These are phyloP conservation scores for Paramecium primaurelia DNA, from an alignment of 73 alveolate species.

Conservation along the genomic window DNA sequence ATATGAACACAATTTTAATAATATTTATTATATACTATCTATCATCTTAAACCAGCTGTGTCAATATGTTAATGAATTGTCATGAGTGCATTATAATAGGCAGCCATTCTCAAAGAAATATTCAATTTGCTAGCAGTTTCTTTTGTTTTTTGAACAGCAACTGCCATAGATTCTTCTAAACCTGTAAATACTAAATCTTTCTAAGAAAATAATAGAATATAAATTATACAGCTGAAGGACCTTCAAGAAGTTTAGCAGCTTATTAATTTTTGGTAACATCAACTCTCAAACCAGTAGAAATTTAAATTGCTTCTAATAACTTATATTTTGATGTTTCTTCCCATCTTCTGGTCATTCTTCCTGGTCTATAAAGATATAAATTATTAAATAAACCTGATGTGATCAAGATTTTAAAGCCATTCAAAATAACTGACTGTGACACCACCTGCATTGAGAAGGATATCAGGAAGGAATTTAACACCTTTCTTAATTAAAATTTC, in stretches of 20 bases:
- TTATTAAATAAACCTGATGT: constrained; percentile 29
- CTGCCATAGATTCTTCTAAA: constrained; percentile 85
- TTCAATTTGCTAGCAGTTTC: constrained; percentile 57
- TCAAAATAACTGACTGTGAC: constrained; percentile 89
- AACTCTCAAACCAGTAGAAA: constrained; percentile 50
- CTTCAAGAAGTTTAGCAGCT: constrained; percentile 54
- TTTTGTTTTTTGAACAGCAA: constrained; percentile 67
- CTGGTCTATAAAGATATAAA: constrained; percentile 56
- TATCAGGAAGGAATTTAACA: constrained; percentile 82
- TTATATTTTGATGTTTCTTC: constrained; percentile 70
- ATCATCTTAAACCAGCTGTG: constrained; percentile 60
- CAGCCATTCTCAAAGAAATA: constrained; percentile 80
- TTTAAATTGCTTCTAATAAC: constrained; percentile 53
- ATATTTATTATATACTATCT: neutral
- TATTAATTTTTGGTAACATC: constrained; percentile 58
- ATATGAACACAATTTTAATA: neutral
- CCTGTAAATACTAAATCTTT: constrained; percentile 84
- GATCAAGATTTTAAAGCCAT: constrained; percentile 88
- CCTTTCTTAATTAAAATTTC: constrained; percentile 74
- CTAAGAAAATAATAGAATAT: constrained; percentile 48
- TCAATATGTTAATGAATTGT: constrained; percentile 52
- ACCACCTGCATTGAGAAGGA: constrained; percentile 87
- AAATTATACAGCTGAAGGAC: constrained; percentile 49
- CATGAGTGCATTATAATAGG: constrained; percentile 64
- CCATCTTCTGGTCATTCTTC: constrained; percentile 85